A percentile compares a stretch with the other conserved stretches of the same genome.
Evolutionary conservation across 2,329 filamentous ascomycete genomes (phyloP).

Genomic region (Clonostachys solani): DNA sequence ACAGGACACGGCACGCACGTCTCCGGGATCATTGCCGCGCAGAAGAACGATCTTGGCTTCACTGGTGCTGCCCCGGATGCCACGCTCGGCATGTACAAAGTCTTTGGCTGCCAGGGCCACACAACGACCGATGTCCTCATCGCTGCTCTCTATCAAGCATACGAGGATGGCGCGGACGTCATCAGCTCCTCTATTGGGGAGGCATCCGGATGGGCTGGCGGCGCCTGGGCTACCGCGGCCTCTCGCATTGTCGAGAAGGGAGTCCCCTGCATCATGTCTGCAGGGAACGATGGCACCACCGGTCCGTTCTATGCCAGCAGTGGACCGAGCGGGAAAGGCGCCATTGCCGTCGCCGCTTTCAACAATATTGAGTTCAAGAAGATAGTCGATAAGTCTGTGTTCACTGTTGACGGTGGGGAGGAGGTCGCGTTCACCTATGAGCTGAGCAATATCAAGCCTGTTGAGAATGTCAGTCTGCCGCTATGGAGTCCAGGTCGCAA

Average conservation of each 20-base stretch:
- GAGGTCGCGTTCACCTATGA: slow-evolving; percentile 32
- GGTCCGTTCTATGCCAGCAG: slow-evolving; percentile 43
- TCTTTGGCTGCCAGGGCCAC: slow-evolving; percentile 49
- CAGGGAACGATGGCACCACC: slow-evolving; percentile 45
- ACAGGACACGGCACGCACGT: slow-evolving; percentile 39
- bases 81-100: slow-evolving; percentile 50
- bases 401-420: too few species aligned
- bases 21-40: slow-evolving; percentile 40
- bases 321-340: slow-evolving; percentile 40
- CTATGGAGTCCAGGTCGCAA: slow-evolving; percentile 25
- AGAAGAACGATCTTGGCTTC: slow-evolving; percentile 45
- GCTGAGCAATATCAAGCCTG: slow-evolving; percentile 28
- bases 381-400: too few species aligned
- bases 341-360: slow-evolving; percentile 45
- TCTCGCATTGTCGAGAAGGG: slow-evolving; percentile 48
- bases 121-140: slow-evolving; percentile 53
- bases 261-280: slow-evolving; percentile 46
- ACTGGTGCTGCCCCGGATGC: slow-evolving; percentile 55
- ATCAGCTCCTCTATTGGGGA: slow-evolving; percentile 52
- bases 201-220: slow-evolving; percentile 45
- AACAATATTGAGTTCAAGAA: slow-evolving; percentile 26
- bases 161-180: slow-evolving; percentile 53
- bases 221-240: slow-evolving; percentile 43
- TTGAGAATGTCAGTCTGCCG: slow-evolving; percentile 33
- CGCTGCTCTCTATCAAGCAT: slow-evolving; percentile 54